These are phyloP conservation scores for Trametes versicolor DNA, from an alignment of 1,284 basidiomycete genomes.

Conservation along the genomic window DNA sequence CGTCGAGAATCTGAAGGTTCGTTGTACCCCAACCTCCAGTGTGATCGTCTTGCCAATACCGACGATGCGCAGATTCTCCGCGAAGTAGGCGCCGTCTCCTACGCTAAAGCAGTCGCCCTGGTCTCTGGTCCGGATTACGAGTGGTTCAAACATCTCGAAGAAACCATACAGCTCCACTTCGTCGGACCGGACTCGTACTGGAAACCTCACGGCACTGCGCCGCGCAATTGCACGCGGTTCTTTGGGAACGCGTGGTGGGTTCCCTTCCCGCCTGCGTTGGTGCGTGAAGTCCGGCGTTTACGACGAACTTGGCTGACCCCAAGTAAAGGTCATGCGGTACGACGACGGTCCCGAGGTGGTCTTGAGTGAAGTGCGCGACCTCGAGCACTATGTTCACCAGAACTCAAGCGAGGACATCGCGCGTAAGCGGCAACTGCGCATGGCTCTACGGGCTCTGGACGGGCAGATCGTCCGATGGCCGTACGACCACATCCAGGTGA, in stretches of 20 bases:
- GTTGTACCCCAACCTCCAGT: conserved; percentile 6
- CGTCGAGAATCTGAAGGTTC: conserved; percentile 83
- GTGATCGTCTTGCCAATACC: not conserved
- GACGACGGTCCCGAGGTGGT: conserved; percentile 68
- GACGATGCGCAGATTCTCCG: conserved; percentile 62
- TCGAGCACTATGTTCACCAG: conserved; percentile 72
- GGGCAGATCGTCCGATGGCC: conserved; percentile 73
- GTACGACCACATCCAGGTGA: conserved; percentile 66
- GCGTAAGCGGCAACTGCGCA: conserved; percentile 67
- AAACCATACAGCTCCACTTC: conserved; percentile 63
- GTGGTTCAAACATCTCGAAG: conserved; percentile 57
- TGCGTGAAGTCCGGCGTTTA: conserved; percentile 43
- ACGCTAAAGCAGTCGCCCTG: conserved; percentile 59
- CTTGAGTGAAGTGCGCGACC: conserved; percentile 58
- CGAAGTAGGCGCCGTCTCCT: conserved; percentile 66
- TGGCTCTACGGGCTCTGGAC: conserved; percentile 76
- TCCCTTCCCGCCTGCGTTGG: conserved; percentile 80
- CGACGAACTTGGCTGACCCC: conserved; percentile 1
- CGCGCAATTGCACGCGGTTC: conserved; percentile 55
- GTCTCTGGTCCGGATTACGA: conserved; percentile 58
- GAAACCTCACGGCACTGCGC: conserved; percentile 48
- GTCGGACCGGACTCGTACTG: conserved; percentile 79
- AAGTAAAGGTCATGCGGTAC: conserved; percentile 70
- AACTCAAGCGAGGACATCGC: conserved; percentile 65
- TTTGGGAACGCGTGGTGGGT: conserved; percentile 85